Base-by-base conservation (phyloP, 2,329 filamentous ascomycete genomes). In the Pseudocercospora macadamiae region DNA sequence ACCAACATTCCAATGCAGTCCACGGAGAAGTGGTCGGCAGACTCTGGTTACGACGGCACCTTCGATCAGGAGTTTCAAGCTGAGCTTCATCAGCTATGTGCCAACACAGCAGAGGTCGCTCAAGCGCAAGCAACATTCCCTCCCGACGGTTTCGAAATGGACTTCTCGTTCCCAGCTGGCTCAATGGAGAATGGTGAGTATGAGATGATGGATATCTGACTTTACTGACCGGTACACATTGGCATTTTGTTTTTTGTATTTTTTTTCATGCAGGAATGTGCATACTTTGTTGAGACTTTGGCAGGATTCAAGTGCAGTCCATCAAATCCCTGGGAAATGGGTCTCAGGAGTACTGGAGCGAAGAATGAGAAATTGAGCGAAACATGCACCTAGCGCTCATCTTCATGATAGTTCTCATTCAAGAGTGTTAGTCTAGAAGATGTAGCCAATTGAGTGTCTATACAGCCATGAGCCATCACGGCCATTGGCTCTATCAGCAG, bases 381-480 rank as follows among this genome's bases (percentile, higher is more conserved):
- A n/a, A n/a, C n/a, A n/a, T n/a, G n/a, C n/a, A n/a, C n/a, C n/a
- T n/a, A n/a, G n/a, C n/a, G n/a, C n/a, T n/a, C n/a, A n/a, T 32
- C 28, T 12, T 32, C 28, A 32, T 32, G 28, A 32, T 12, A 32
- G 6, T 32, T 12, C 6, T 32, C 28, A 32, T 32, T 32, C 28
- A 6, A 7, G 6, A 3, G 1, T n/a, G 6, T 7, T 21, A 10
- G 14, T 64, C 60, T 68, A 70, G 61, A 70, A 70, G 12, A 70
- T 55, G 37, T 66, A 67, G 4, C 67, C 68, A 3, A 70, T 51
- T 8, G 67, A 66, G 56, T 70, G 66, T 18, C 64, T 57, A 57
- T 70, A 70, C 28, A 66, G 51, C 62, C 63, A 64, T 37, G 51
- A 49, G 21, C 53, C 62, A 32, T 57, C 54, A 5, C 51, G 60